These are phyloP conservation scores for Ogataea trehalophila DNA, from an alignment of 805 yeast genomes.

Conservation along the genomic window DNA sequence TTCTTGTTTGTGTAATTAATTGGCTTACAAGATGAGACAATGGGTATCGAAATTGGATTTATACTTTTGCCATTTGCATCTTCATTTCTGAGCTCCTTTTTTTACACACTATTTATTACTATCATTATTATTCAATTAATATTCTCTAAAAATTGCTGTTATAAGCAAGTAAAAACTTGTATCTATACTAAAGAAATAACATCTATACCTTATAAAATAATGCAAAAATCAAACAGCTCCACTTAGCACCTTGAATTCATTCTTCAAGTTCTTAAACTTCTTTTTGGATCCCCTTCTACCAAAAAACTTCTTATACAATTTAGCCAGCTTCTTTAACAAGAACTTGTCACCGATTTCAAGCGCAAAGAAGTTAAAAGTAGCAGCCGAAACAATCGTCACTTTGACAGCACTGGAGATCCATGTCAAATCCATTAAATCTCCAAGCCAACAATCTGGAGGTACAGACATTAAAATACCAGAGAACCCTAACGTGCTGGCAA, in stretches of 20 bases:
- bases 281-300: conserved; percentile 29
- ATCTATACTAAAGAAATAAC: too few species aligned
- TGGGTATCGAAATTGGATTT: too few species aligned
- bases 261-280: conserved; percentile 34
- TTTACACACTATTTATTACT: too few species aligned
- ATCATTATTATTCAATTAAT: too few species aligned
- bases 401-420: conserved; percentile 48
- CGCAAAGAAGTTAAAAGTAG: conserved; percentile 44
- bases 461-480: conserved; percentile 54
- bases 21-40: too few species aligned
- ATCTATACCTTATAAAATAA: background rate
- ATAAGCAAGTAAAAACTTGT: too few species aligned
- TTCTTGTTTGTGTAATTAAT: too few species aligned
- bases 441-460: conserved; percentile 49
- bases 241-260: conserved; percentile 21
- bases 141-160: too few species aligned
- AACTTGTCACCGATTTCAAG: conserved; percentile 42
- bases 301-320: conserved; percentile 32
- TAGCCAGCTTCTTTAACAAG: conserved; percentile 39
- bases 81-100: too few species aligned
- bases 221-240: background rate
- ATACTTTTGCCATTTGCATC: too few species aligned
- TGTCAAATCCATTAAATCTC: conserved; percentile 73
- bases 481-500: conserved; percentile 42
- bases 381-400: conserved; percentile 40